Conservation (phyloP, 305 asterid species). For the Lippia alba region DNA sequence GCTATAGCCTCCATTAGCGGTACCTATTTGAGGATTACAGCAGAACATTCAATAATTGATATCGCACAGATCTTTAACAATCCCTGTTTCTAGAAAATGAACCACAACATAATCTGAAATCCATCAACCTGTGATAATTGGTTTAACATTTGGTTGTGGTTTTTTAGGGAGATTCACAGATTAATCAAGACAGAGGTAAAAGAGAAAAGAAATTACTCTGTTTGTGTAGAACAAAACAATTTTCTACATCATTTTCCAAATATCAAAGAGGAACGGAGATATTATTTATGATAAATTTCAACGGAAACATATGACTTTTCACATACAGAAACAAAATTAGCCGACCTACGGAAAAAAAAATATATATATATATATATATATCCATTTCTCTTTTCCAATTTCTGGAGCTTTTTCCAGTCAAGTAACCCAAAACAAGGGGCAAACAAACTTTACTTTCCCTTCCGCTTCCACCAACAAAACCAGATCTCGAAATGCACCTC, state of each 20-base stretch:
- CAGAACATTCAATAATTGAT: background rate
- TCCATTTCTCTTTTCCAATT: background rate
- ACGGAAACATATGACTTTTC: background rate
- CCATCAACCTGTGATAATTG: conserved; percentile 3
- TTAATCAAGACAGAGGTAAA: background rate
- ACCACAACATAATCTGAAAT: background rate
- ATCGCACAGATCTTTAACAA: background rate
- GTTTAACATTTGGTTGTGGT: background rate
- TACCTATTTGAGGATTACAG: conserved; percentile 37
- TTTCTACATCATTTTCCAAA: background rate
- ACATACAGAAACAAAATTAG: background rate
- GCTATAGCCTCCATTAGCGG: conserved; percentile 79
- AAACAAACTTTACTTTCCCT: background rate
- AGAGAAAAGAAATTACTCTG: conserved; percentile 10
- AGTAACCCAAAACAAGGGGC: conserved; percentile 20
- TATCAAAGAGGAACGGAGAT: background rate
- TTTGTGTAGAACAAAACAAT: conserved; percentile 7
- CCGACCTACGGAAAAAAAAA: background rate
- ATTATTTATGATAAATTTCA: background rate
- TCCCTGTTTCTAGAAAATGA: conserved; percentile 1
- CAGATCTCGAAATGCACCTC: too few species aligned
- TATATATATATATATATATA: too few species aligned
- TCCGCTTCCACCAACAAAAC: conserved; percentile 10
- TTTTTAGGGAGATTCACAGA: conserved; percentile 4
- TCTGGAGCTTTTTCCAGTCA: background rate